Conservation (phyloP, 805 yeast genomes). For the Debaryomyces maramus region DNA sequence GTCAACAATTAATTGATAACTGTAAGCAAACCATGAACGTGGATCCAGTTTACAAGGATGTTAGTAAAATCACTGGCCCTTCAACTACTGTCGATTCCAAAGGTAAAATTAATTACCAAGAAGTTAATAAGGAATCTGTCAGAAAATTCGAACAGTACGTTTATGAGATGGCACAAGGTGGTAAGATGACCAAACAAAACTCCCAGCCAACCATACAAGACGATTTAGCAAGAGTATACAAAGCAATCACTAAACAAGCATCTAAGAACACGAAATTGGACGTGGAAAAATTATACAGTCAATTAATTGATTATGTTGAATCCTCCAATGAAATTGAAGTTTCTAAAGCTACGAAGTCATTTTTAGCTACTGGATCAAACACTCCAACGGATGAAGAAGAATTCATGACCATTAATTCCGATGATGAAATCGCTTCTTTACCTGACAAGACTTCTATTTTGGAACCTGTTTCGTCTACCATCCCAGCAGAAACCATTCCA, state of each 20-base stretch:
- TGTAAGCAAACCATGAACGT: constrained; percentile 80
- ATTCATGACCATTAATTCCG: constrained; percentile 51
- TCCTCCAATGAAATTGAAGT: constrained; percentile 70
- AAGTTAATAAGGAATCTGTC: constrained; percentile 84
- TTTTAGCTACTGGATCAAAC: constrained; percentile 45
- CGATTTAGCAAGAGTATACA: constrained; percentile 80
- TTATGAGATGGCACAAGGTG: constrained; percentile 94
- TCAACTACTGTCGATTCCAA: constrained; percentile 82
- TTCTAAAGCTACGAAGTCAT: constrained; percentile 57
- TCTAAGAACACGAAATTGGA: constrained; percentile 65
- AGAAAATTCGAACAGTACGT: constrained; percentile 96
- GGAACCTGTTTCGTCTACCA: constrained; percentile 70
- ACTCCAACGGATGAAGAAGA: constrained; percentile 35
- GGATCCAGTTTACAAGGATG: constrained; percentile 95
- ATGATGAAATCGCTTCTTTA: constrained; percentile 85
- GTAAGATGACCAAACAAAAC: constrained; percentile 66
- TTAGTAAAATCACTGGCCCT: constrained; percentile 92
- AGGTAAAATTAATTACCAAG: constrained; percentile 84
- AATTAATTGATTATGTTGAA: constrained; percentile 67
- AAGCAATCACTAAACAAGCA: constrained; percentile 71
- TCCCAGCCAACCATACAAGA: constrained; percentile 76
- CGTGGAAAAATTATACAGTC: constrained; percentile 69
- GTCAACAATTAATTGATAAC: constrained; percentile 92
- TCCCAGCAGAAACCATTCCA: constrained; percentile 86
- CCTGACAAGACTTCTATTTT: constrained; percentile 67